phyloP scores from a whole-genome alignment of 2,329 filamentous ascomycete species.

The Tolypocladium ovalisporum region DNA sequence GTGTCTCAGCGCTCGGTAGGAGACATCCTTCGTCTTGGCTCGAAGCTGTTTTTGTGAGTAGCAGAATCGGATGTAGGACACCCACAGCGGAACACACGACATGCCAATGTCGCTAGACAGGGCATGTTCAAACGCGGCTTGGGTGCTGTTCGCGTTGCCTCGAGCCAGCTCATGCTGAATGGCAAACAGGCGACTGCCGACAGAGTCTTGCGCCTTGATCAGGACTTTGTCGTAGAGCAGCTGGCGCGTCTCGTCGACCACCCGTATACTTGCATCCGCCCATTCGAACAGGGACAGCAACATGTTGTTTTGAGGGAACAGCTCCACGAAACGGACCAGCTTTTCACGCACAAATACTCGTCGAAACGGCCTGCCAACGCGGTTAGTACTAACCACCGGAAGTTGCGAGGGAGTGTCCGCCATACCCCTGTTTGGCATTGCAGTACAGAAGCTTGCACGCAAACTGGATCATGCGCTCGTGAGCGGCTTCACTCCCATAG shows the following conservation, averaged over 20 bases:
- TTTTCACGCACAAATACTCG: slow-evolving; percentile 53
- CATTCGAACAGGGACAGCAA: slow-evolving; percentile 65
- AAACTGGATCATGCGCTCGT: slow-evolving; percentile 60
- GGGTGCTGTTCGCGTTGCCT: slow-evolving; percentile 38
- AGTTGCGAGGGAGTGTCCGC: no score
- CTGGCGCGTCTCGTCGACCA: slow-evolving; percentile 67
- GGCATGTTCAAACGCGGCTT: slow-evolving; percentile 41
- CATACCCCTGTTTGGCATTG: slow-evolving; percentile 49
- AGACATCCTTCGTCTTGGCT: slow-evolving; percentile 32
- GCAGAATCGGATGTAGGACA: slow-evolving; percentile 38
- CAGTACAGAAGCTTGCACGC: slow-evolving; percentile 54
- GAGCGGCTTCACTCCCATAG: slow-evolving; percentile 20
- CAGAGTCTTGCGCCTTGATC: slow-evolving; percentile 24
- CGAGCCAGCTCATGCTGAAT: slow-evolving; percentile 37
- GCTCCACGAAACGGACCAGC: slow-evolving; percentile 46
- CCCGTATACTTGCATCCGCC: slow-evolving; percentile 59
- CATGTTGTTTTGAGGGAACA: slow-evolving; percentile 66
- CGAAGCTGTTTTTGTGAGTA: slow-evolving; percentile 24
- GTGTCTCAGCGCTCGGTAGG: slow-evolving; percentile 33
- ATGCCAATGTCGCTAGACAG: slow-evolving; percentile 27
- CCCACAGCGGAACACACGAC: slow-evolving; percentile 35
- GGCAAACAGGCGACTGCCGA: slow-evolving; percentile 35
- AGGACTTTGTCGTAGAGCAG: slow-evolving; percentile 46
- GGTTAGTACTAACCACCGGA: background rate
- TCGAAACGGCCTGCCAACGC: slow-evolving; percentile 45